A percentile compares a stretch with the other conserved stretches of the same genome.
These are phyloP conservation scores for Sphagnum tenellum DNA, from an alignment of 225 moss, liverwort and hornwort genomes.

Conservation along the genomic window DNA sequence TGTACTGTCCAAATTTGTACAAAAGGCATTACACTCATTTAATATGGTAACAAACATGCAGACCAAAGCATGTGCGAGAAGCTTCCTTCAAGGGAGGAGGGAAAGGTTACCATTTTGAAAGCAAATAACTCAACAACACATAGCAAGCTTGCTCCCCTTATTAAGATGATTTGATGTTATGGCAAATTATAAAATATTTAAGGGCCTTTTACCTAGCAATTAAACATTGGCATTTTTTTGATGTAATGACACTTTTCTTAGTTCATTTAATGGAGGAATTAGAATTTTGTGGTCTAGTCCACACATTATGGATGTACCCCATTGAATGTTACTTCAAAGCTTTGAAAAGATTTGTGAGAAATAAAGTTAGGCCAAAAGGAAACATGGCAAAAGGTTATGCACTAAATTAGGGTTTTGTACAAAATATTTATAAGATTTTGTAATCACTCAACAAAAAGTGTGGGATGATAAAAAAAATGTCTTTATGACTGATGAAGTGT, in stretches of 20 bases:
- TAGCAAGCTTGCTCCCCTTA: neutral
- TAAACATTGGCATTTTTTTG: conserved; percentile 3
- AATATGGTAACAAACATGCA: neutral
- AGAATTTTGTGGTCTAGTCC: neutral
- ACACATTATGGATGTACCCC: neutral
- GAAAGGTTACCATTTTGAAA: neutral
- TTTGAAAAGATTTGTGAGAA: neutral
- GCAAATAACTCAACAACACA: neutral
- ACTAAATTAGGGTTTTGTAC: neutral
- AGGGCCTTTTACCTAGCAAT: no score
- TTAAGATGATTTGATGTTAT: neutral
- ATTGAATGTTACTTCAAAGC: neutral
- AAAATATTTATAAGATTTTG: neutral
- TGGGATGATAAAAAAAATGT: neutral
- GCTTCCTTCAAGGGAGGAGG: neutral
- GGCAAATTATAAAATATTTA: no score
- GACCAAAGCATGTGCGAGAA: neutral
- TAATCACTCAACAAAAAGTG: neutral
- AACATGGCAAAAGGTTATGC: neutral
- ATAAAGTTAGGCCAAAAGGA: neutral
- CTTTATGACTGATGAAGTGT: neutral
- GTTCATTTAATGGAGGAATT: conserved; percentile 2
- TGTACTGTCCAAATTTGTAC: neutral
- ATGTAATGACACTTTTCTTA: neutral
- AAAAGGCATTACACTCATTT: conserved; percentile 2